These are phyloP conservation scores for Paramecium sexaurelia DNA, from an alignment of 73 alveolate species.

Conservation along the genomic window DNA sequence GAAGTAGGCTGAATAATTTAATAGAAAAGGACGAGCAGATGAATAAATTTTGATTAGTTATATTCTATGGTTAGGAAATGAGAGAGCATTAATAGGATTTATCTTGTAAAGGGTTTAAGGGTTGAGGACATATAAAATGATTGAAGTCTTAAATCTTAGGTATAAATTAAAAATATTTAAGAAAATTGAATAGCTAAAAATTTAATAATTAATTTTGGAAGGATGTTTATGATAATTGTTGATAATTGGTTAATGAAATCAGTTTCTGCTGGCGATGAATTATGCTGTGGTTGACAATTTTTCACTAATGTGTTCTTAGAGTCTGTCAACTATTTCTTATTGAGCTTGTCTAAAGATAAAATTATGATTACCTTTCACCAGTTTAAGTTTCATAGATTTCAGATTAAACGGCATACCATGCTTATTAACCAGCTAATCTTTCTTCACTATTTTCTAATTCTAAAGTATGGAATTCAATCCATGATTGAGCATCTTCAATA, in stretches of 20 bases:
- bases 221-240: not conserved
- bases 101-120: not conserved
- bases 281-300: constrained; percentile 38
- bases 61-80: not conserved
- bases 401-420: not conserved
- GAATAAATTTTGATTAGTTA: not conserved
- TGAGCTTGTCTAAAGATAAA: not conserved
- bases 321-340: constrained; percentile 51
- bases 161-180: not conserved
- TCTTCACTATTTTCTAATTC: constrained; percentile 30
- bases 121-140: not conserved
- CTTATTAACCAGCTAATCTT: not conserved
- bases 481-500: constrained; percentile 16
- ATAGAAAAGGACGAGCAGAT: not conserved
- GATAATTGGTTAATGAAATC: constrained; percentile 30
- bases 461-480: constrained; percentile 54
- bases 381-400: constrained; percentile 44
- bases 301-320: constrained; percentile 61
- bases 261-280: constrained; percentile 55
- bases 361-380: constrained; percentile 37
- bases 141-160: not conserved
- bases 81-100: not conserved
- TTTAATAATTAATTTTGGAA: not conserved
- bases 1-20: not conserved
- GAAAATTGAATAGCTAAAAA: not conserved